Base-by-base conservation (phyloP, 73 alveolate genomes). In the Stentor coeruleus region DNA sequence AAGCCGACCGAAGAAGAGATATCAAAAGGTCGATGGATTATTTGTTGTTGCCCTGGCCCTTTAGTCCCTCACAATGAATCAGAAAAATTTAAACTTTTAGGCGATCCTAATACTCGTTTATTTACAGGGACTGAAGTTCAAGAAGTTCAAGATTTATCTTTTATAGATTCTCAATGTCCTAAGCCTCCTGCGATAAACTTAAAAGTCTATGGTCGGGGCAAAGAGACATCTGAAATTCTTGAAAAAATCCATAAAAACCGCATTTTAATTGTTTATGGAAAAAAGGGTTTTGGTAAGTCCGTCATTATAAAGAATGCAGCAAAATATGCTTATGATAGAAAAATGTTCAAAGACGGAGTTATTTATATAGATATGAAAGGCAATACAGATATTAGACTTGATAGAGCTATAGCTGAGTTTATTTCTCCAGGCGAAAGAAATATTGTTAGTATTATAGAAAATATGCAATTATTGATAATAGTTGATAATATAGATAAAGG, bases 61-160 rank as follows among this genome's bases (percentile, higher is more conserved):
- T 86, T 87, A 11, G 82, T 82, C 30, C 91, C 94, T 3, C 98
- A 92, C 82, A 91, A 90, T 75, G 98, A 92, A 57, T 72, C 89
- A 39, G 59, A 33, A 41, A 92, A 92, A 66, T 90, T 92, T 76
- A 76, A 84, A 49, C 59, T 79, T 2, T 28, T 20, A 20, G 42
- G 15, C n/a, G 79, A 20, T 0, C 26, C 42, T 11, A 66, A 66
- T 33, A 26, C 11, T 11, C 40, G n/a, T 66, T 2, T 66, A 31
- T 66, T 26, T 33, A 20, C 42, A 14, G 79, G 37, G 33, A 26
- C 26, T 26, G 79, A 20, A 20, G n/a, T 14, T 11, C n/a, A 33
- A 66, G 79, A 66, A 66, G 15, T 33, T 26, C 36, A 33, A 66
- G 79, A 66, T 26, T 31, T 15, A 14, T n/a, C n/a, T n/a, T 33